phyloP scores from a whole-genome alignment of 352 stramenopile genomes.

The Peronospora destructor region DNA sequence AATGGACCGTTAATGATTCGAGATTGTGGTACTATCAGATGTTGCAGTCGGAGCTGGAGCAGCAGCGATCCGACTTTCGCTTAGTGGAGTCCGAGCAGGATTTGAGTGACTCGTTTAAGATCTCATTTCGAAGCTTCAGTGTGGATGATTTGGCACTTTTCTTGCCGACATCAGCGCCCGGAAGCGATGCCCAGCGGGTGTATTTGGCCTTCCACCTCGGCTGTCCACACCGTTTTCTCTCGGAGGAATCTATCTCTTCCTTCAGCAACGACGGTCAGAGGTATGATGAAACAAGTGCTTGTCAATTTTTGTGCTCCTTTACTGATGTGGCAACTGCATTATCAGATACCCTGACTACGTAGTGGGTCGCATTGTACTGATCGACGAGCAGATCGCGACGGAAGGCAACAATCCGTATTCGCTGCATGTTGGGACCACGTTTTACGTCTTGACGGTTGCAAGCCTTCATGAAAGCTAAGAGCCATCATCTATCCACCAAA shows the following conservation, averaged over 20 bases:
- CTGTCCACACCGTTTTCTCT: slow-evolving; percentile 81
- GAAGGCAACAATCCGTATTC: slow-evolving; percentile 78
- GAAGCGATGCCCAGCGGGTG: slow-evolving; percentile 65
- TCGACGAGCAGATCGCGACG: slow-evolving; percentile 79
- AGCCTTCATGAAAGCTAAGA: slow-evolving; percentile 75
- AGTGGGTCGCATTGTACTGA: slow-evolving; percentile 80
- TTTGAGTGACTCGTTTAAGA: slow-evolving; percentile 68
- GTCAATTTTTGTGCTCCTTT: background rate
- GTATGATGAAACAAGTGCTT: slow-evolving; percentile 27
- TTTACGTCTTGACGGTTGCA: slow-evolving; percentile 82
- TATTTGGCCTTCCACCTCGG: slow-evolving; percentile 84
- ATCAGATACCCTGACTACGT: slow-evolving; percentile 84
- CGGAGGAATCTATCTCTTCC: slow-evolving; percentile 83
- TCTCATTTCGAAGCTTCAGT: slow-evolving; percentile 79
- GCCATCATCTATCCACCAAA: slow-evolving; percentile 3
- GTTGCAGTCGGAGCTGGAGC: slow-evolving; percentile 48
- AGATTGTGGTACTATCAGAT: slow-evolving; percentile 22
- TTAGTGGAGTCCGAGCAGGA: slow-evolving; percentile 56
- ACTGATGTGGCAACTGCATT: slow-evolving; percentile 9
- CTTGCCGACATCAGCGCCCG: slow-evolving; percentile 72
- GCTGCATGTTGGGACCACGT: slow-evolving; percentile 67
- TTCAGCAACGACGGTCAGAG: slow-evolving; percentile 79
- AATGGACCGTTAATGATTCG: background rate
- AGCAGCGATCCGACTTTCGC: slow-evolving; percentile 51
- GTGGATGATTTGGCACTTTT: slow-evolving; percentile 82